Conservation (phyloP, 768 basidiomycete species). For the Imleria badia region DNA sequence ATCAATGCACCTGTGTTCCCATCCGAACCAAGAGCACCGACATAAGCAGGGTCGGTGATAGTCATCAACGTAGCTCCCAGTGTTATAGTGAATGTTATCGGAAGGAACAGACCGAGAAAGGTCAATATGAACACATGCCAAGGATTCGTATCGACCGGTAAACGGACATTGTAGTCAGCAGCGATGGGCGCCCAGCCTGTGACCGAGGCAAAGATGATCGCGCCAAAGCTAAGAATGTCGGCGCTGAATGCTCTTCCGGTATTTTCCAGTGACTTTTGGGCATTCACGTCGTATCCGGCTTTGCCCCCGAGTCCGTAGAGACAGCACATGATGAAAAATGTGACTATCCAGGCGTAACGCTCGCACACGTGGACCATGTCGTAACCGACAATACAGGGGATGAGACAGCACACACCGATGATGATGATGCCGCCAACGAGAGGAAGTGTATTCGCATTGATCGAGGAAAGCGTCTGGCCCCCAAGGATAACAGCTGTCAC, state of each 20-base stretch:
- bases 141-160: slow-evolving; percentile 44
- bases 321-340: slow-evolving; percentile 47
- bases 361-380: slow-evolving; percentile 49
- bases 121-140: slow-evolving; percentile 48
- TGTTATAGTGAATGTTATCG: slow-evolving; percentile 38
- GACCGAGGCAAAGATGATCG: slow-evolving; percentile 49
- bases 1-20: slow-evolving; percentile 46
- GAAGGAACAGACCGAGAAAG: slow-evolving; percentile 50
- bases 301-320: slow-evolving; percentile 50
- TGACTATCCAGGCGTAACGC: slow-evolving; percentile 54
- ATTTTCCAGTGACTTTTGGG: slow-evolving; percentile 43
- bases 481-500: slow-evolving; percentile 51
- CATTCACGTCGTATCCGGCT: slow-evolving; percentile 45
- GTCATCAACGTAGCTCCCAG: slow-evolving; percentile 44
- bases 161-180: slow-evolving; percentile 53
- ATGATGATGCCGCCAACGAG: slow-evolving; percentile 51
- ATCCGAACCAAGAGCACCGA: slow-evolving; percentile 36
- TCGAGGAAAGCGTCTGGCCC: slow-evolving; percentile 49
- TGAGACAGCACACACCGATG: slow-evolving; percentile 39
- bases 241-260: slow-evolving; percentile 45
- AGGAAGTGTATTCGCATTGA: slow-evolving; percentile 44
- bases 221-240: slow-evolving; percentile 51
- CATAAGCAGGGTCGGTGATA: slow-evolving; percentile 40
- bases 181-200: slow-evolving; percentile 53
- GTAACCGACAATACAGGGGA: slow-evolving; percentile 51